Evolutionary conservation across 2,329 filamentous ascomycete species (phyloP).

Genomic region (Chaetomiaceae sp.): DNA sequence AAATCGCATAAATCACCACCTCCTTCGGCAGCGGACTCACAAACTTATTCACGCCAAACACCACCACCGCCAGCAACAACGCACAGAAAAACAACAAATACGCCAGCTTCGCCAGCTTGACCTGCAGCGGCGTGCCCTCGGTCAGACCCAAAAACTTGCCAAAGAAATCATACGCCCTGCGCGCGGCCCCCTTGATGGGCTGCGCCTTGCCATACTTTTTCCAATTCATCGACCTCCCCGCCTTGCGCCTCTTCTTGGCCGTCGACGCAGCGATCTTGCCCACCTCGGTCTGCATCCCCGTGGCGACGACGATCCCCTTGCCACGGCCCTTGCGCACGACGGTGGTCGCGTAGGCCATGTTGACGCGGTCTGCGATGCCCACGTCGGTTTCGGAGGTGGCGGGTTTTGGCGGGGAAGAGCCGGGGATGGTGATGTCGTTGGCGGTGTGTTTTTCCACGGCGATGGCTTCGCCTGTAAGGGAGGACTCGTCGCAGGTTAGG

Average conservation of each 20-base stretch:
- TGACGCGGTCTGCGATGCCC: conserved; percentile 66
- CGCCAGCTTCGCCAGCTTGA: conserved; percentile 80
- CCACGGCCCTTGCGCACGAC: conserved; percentile 69
- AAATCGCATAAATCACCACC: conserved; percentile 58
- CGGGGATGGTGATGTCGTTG: conserved; percentile 42
- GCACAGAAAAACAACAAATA: conserved; percentile 73
- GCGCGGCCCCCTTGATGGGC: conserved; percentile 38
- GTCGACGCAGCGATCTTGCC: conserved; percentile 69
- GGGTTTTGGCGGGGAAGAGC: conserved; percentile 39
- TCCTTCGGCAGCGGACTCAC: conserved; percentile 49
- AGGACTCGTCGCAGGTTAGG: conserved; percentile 71
- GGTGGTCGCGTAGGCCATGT: conserved; percentile 72
- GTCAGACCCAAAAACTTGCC: conserved; percentile 52
- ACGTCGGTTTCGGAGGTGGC: conserved; percentile 47
- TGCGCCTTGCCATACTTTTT: conserved; percentile 38
- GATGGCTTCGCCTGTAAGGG: conserved; percentile 71
- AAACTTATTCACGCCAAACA: conserved; percentile 57
- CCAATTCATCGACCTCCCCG: conserved; percentile 41
- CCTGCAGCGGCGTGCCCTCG: conserved; percentile 77
- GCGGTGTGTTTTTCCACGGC: conserved; percentile 63
- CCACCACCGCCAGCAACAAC: conserved; percentile 55
- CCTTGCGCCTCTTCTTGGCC: conserved; percentile 46
- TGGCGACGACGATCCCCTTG: conserved; percentile 66
- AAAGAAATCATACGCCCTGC: conserved; percentile 38
- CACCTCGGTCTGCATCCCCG: conserved; percentile 71